Evolutionary conservation across 331 rosid genomes (phyloP), one percentile per base, ranked within the genome.

Genomic region (Rosa hybrid): DNA sequence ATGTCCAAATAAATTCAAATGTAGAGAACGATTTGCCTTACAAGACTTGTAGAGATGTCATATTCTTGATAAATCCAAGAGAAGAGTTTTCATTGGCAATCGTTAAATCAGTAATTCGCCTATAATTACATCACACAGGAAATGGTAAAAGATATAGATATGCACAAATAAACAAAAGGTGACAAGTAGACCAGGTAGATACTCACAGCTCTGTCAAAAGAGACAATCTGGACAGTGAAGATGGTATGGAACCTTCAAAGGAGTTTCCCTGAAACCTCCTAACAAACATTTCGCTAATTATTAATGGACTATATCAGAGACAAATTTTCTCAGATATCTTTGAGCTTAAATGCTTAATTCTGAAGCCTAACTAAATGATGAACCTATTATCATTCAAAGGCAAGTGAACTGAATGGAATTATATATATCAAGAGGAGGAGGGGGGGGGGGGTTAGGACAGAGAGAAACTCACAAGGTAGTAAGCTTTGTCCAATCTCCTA

Each of bases 201-300:
- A 86, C 97, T 90, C 76, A 91, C 97, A 94, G 56, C 62, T 89
- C 85, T 13, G 78, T 17, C 76, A 90, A 54, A 80, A 91, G 84
- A 56, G 87, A 87, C 85, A 94, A 81, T 76, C 82, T 88, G 54
- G 87, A 84, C 78, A 94, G 87, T 38, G 91, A 76, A 0, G 81
- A 63, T 38, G 98, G 96, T 72, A 94, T 88, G 18, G 90, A 83
- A 69, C 97, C 96, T 82, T 84, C 82, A 38, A 92, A 92, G 71
- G 93, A 86, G 87, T 94, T 94, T 18, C 98, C 98, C 79, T 92
- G 89, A 83, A 94, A 78, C 85, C 91, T 91, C 97, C 98, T 94
- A 75, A 50, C 39, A 69, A 42, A 78, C 53, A 82, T 67, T 48
- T 59, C 16, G 45, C 11, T 42, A 44, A 14, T 11, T 16, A 60